A percentile compares a stretch with the other conserved stretches of the same genome.
Conservation (phyloP, 805 yeast species). For the Candida pini region DNA sequence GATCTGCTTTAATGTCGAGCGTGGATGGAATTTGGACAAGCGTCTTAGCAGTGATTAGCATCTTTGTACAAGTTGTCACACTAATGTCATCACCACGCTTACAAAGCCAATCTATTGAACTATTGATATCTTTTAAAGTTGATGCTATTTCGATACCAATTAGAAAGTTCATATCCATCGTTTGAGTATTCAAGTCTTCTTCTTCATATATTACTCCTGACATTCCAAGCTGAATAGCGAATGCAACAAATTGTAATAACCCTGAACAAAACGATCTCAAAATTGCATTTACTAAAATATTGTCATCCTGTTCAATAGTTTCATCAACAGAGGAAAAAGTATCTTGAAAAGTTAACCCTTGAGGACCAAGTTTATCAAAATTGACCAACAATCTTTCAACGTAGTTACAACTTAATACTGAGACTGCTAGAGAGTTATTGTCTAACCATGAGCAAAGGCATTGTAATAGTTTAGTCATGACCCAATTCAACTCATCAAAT, state of each 20-base stretch:
- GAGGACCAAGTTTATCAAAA: conserved; percentile 8
- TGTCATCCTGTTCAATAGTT: conserved; percentile 13
- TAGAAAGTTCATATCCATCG: conserved; percentile 48
- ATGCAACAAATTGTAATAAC: conserved; percentile 47
- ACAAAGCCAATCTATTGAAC: conserved; percentile 30
- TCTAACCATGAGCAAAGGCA: conserved; percentile 68
- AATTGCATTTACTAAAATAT: conserved; percentile 41
- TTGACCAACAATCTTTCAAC: conserved; percentile 30
- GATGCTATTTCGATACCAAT: conserved; percentile 6
- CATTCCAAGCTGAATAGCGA: conserved; percentile 39
- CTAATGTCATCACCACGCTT: conserved; percentile 10
- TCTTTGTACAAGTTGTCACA: conserved; percentile 12
- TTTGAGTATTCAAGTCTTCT: conserved; percentile 65
- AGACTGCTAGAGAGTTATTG: conserved; percentile 69
- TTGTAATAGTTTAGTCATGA: conserved; percentile 49
- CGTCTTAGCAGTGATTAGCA: conserved; percentile 7
- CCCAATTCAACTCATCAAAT: conserved; percentile 36
- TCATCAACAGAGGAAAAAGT: background rate
- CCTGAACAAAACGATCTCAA: conserved; percentile 49
- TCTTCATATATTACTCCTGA: conserved; percentile 65
- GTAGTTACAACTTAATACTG: conserved; percentile 69
- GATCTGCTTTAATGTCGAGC: conserved; percentile 5
- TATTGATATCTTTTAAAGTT: conserved; percentile 25
- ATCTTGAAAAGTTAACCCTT: conserved; percentile 4
- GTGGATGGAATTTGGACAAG: conserved; percentile 7